Conservation (phyloP, 2,329 filamentous ascomycete genomes). For the Diaporthe capsici region DNA sequence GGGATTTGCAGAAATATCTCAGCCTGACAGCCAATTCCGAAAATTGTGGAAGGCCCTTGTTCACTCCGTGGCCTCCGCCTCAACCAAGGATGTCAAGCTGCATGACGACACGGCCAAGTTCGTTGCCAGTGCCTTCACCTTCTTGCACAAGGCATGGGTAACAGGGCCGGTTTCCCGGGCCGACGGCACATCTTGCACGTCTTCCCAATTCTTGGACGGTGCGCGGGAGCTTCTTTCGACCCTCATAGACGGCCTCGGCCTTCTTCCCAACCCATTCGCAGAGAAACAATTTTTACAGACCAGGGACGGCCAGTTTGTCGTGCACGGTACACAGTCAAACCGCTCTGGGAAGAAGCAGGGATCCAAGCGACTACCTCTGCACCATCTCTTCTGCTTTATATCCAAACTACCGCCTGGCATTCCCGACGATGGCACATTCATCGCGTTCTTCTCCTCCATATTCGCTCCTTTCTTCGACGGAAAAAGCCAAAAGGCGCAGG, state of each 20-base stretch:
- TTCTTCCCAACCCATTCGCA: constrained; percentile 69
- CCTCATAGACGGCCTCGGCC: constrained; percentile 66
- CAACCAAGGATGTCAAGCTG: constrained; percentile 89
- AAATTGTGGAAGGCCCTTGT: constrained; percentile 75
- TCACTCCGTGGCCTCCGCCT: constrained; percentile 74
- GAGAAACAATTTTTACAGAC: constrained; percentile 70
- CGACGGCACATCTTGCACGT: constrained; percentile 62
- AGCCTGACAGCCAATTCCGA: constrained; percentile 66
- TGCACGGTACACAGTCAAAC: constrained; percentile 76
- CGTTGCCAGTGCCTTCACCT: constrained; percentile 77
- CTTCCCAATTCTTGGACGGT: constrained; percentile 67
- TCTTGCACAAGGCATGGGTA: constrained; percentile 80
- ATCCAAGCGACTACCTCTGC: constrained; percentile 70
- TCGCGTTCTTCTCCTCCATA: constrained; percentile 62
- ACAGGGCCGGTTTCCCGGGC: constrained; percentile 56
- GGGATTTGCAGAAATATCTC: constrained; percentile 73
- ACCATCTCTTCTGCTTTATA: constrained; percentile 76
- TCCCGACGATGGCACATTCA: constrained; percentile 61
- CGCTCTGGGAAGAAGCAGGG: constrained; percentile 66
- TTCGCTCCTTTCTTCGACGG: constrained; percentile 72
- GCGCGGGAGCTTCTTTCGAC: constrained; percentile 65
- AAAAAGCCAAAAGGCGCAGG: constrained; percentile 59
- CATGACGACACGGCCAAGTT: constrained; percentile 87
- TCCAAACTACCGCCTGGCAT: constrained; percentile 63
- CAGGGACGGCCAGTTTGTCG: constrained; percentile 70